phyloP scores from a whole-genome alignment of 2,329 filamentous ascomycete species.

The Exophiala mesophila region DNA sequence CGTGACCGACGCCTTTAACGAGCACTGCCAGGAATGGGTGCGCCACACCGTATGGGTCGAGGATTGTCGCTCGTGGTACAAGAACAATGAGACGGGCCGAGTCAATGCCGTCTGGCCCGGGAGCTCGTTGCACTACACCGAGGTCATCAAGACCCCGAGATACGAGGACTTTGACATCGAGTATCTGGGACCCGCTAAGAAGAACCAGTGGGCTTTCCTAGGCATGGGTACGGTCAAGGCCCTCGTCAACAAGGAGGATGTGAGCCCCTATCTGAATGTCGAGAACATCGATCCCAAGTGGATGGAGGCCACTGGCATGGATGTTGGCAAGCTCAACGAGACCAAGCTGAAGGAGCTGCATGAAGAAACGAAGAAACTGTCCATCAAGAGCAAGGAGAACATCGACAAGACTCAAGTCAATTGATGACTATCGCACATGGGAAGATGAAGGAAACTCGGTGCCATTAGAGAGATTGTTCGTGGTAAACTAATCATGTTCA shows the following conservation, averaged over 20 bases:
- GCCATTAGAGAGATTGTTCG: too few species aligned
- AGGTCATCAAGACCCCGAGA: constrained; percentile 37
- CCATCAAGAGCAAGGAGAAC: constrained; percentile 17
- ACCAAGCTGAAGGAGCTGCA: constrained; percentile 20
- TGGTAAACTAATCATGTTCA: too few species aligned
- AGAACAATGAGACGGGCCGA: constrained; percentile 43
- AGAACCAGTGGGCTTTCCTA: constrained; percentile 31
- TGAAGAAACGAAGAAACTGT: constrained; percentile 15
- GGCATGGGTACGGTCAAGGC: constrained; percentile 32
- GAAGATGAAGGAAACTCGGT: too few species aligned
- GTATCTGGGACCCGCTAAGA: constrained; percentile 29
- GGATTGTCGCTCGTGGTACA: constrained; percentile 40
- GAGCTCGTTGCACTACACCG: constrained; percentile 46
- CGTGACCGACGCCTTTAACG: constrained; percentile 33
- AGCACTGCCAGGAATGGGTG: constrained; percentile 43
- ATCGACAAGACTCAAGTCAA: constrained; percentile 14
- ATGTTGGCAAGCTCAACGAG: constrained; percentile 22
- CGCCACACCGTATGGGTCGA: constrained; percentile 48
- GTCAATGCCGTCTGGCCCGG: constrained; percentile 49
- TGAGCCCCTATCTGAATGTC: constrained; percentile 32
- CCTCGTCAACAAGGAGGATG: constrained; percentile 27
- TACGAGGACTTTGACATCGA: constrained; percentile 45
- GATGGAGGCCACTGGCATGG: constrained; percentile 28
- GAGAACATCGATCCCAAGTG: constrained; percentile 34
- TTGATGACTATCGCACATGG: too few species aligned